Percentiles rank a stretch among this genome's conserved stretches.
Evolutionary conservation across 768 basidiomycete genomes (phyloP).

Genomic region (Sutorius australiensis): DNA sequence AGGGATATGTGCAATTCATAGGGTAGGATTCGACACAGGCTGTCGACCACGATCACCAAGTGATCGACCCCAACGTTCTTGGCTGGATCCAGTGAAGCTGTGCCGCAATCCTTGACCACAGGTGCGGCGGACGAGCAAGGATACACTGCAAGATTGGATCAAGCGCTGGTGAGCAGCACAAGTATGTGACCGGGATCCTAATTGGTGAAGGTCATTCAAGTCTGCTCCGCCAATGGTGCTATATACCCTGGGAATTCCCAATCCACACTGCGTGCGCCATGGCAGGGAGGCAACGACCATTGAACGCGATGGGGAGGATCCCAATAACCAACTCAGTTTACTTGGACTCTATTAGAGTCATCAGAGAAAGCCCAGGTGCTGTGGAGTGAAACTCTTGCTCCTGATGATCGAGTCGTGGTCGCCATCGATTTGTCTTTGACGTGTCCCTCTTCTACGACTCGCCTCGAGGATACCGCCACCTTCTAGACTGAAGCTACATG

Average conservation of each 20-base stretch:
- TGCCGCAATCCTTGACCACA: background rate
- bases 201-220: too few relatives aligned
- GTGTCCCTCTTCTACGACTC: background rate
- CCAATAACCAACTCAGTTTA: background rate
- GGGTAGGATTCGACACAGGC: background rate
- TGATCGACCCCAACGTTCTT: background rate
- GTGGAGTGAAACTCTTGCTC: background rate
- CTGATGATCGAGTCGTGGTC: background rate
- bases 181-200: background rate
- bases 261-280: background rate
- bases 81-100: background rate
- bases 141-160: background rate
- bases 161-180: background rate
- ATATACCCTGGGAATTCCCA: too few relatives aligned
- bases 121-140: too few relatives aligned
- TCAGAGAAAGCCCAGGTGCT: background rate
- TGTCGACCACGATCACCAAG: background rate
- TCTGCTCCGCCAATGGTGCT: background rate
- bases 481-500: background rate
- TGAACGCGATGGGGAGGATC: background rate
- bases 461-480: background rate
- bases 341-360: too few relatives aligned
- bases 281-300: background rate
- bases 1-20: background rate
- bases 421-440: background rate